Evolutionary conservation across 129 eudicot genomes (phyloP).

Genomic region (Artemisia tridentata): DNA sequence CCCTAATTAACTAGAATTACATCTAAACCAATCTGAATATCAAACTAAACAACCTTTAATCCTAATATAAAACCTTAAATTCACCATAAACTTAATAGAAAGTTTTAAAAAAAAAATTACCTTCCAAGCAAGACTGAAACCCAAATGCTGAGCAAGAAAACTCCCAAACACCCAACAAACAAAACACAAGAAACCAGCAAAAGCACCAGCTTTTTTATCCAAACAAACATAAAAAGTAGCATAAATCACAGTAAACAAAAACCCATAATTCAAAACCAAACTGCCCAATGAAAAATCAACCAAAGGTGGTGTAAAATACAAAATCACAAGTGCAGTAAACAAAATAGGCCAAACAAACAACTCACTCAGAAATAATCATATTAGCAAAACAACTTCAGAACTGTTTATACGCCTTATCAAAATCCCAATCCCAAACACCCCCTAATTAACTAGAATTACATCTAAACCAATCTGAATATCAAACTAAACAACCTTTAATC

Average conservation of each 20-base stretch:
- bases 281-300: slow-evolving; percentile 27
- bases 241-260: slow-evolving; percentile 54
- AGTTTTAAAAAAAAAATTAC: slow-evolving; percentile 22
- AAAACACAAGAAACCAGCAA: slow-evolving; percentile 65
- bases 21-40: neutral
- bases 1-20: neutral
- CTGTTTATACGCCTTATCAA: too few relatives aligned
- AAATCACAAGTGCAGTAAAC: slow-evolving; percentile 52
- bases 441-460: slow-evolving; percentile 1
- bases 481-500: neutral
- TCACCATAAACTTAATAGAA: neutral
- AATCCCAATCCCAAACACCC: neutral
- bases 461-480: neutral
- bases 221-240: slow-evolving; percentile 50
- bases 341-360: slow-evolving; percentile 89
- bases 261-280: slow-evolving; percentile 59
- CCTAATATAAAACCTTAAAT: neutral
- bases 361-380: slow-evolving; percentile 1
- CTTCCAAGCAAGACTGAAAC: slow-evolving; percentile 79
- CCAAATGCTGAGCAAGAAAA: slow-evolving; percentile 51
- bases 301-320: slow-evolving; percentile 63
- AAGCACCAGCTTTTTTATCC: slow-evolving; percentile 71
- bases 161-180: slow-evolving; percentile 67
- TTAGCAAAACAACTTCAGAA: too few relatives aligned
- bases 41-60: neutral